Conservation (phyloP, 495 filamentous ascomycete species). For the Penicillium paxilli region DNA sequence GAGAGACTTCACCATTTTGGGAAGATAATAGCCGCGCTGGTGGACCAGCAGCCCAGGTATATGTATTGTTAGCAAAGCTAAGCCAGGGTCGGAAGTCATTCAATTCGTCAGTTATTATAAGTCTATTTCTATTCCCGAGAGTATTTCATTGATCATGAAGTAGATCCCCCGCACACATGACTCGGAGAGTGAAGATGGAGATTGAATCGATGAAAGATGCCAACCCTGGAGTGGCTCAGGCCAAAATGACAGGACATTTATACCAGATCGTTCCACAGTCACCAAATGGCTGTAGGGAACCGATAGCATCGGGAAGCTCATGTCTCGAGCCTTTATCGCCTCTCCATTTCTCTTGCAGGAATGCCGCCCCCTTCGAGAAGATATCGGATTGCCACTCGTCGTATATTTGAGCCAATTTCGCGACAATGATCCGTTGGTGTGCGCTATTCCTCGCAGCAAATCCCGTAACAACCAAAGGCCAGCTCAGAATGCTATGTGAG, state of each 20-base stretch:
- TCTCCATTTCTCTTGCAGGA: conserved; percentile 1
- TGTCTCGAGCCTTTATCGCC: neutral
- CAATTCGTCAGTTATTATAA: too few relatives aligned
- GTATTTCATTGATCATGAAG: too few relatives aligned
- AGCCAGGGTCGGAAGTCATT: too few relatives aligned
- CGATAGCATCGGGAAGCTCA: neutral
- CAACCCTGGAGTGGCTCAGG: neutral
- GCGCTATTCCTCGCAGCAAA: neutral
- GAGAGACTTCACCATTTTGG: neutral
- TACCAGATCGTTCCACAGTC: neutral
- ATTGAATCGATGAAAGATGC: neutral
- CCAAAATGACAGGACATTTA: neutral
- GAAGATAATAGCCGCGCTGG: neutral
- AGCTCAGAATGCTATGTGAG: conserved; percentile 15
- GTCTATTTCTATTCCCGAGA: too few relatives aligned
- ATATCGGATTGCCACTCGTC: conserved; percentile 1
- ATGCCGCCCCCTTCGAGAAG: conserved; percentile 2
- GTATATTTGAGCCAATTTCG: conserved; percentile 1
- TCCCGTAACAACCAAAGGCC: conserved; percentile 20
- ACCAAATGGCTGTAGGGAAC: neutral
- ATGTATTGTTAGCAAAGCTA: too few relatives aligned
- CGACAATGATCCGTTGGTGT: conserved; percentile 13
- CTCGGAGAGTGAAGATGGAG: neutral
- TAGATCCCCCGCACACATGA: too few relatives aligned
- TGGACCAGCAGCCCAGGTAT: too few relatives aligned